Evolutionary conservation across 2,329 filamentous ascomycete species (phyloP).

Genomic region (Aspergillus alliaceus): DNA sequence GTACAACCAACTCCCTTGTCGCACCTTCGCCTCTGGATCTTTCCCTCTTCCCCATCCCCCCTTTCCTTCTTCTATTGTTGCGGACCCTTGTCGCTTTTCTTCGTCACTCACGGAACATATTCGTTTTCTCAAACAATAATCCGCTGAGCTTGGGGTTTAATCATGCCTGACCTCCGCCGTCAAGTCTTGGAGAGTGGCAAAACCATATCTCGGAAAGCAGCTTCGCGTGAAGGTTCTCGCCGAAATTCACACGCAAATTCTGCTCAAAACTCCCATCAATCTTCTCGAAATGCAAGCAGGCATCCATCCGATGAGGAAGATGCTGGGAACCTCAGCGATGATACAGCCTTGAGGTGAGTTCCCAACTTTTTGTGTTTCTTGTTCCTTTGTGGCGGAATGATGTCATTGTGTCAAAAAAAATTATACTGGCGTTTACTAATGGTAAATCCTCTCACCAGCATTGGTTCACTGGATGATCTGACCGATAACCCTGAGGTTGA

Average conservation of each 20-base stretch:
- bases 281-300: slow-evolving; percentile 56
- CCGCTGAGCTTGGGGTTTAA: slow-evolving; percentile 12
- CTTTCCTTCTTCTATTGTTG: too few species aligned
- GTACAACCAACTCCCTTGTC: neutral
- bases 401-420: slow-evolving; percentile 26
- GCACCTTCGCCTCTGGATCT: too few species aligned
- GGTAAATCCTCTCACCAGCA: slow-evolving; percentile 38
- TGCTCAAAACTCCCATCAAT: slow-evolving; percentile 51
- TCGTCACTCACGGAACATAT: neutral
- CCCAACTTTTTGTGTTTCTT: slow-evolving; percentile 29
- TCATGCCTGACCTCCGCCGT: slow-evolving; percentile 53
- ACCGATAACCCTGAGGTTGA: slow-evolving; percentile 54
- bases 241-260: slow-evolving; percentile 55
- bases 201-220: slow-evolving; percentile 63
- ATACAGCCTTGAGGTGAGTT: slow-evolving; percentile 59
- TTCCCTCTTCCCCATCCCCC: too few species aligned
- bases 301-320: slow-evolving; percentile 62
- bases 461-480: slow-evolving; percentile 68
- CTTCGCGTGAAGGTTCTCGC: slow-evolving; percentile 55
- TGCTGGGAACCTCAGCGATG: slow-evolving; percentile 55
- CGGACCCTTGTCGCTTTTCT: neutral
- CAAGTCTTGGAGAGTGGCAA: slow-evolving; percentile 65
- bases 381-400: slow-evolving; percentile 31
- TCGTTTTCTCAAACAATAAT: neutral
- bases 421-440: slow-evolving; percentile 8